Conservation (phyloP, 1,284 basidiomycete genomes). For the Cryptococcus maquisensis region DNA sequence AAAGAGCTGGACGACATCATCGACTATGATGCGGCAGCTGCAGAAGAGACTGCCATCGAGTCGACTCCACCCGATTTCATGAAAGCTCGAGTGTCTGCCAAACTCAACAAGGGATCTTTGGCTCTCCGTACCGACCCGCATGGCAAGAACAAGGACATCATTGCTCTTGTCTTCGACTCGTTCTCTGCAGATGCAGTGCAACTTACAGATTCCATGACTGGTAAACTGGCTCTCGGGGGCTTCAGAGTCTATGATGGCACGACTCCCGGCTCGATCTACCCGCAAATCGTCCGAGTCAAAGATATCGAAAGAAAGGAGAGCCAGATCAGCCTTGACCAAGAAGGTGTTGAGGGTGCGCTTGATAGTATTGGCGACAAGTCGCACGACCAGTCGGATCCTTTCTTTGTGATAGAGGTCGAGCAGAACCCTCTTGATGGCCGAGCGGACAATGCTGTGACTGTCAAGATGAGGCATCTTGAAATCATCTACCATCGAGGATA, state of each 20-base stretch:
- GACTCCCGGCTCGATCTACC: slow-evolving; percentile 73
- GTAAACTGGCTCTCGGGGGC: slow-evolving; percentile 77
- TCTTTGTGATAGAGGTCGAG: slow-evolving; percentile 91
- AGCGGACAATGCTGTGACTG: slow-evolving; percentile 84
- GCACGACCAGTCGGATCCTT: slow-evolving; percentile 59
- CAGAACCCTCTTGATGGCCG: slow-evolving; percentile 87
- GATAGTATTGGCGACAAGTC: slow-evolving; percentile 40
- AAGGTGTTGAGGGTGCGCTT: slow-evolving; percentile 32
- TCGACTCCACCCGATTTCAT: slow-evolving; percentile 76
- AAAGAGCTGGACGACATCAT: slow-evolving; percentile 90
- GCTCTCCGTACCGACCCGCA: slow-evolving; percentile 68
- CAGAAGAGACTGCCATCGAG: slow-evolving; percentile 59
- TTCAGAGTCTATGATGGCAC: slow-evolving; percentile 92
- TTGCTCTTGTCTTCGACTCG: slow-evolving; percentile 83
- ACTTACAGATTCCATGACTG: slow-evolving; percentile 79
- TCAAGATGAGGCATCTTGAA: slow-evolving; percentile 94
- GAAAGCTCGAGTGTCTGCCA: slow-evolving; percentile 70
- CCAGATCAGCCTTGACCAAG: slow-evolving; percentile 30
- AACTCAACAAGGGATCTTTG: slow-evolving; percentile 82
- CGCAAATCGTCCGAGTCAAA: slow-evolving; percentile 93
- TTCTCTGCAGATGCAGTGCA: slow-evolving; percentile 83
- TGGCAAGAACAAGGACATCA: slow-evolving; percentile 63
- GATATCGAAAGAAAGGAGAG: slow-evolving; percentile 31
- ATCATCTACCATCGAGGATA: slow-evolving; percentile 96
- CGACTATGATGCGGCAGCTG: slow-evolving; percentile 81